Evolutionary conservation across 768 basidiomycete genomes (phyloP).

Genomic region (Calocera viscosa): DNA sequence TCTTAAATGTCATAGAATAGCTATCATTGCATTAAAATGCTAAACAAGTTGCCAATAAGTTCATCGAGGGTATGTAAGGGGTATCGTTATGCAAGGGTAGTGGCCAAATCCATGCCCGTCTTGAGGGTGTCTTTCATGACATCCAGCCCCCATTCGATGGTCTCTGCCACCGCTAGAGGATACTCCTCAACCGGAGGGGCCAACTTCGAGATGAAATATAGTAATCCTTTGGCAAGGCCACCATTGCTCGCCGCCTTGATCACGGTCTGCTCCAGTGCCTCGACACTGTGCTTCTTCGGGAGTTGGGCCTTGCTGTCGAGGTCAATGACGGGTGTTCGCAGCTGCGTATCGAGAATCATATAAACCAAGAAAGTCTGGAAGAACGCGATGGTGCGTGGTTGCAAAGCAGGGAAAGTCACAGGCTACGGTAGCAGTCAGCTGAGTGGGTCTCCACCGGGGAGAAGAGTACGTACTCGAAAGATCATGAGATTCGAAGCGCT

Average conservation of each 20-base stretch:
- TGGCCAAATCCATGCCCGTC: constrained; percentile 28
- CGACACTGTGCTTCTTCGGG: constrained; percentile 40
- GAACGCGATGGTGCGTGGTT: constrained; percentile 51
- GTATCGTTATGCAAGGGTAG: background rate
- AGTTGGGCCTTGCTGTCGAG: constrained; percentile 26
- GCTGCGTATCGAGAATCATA: constrained; percentile 64
- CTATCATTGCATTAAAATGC: background rate
- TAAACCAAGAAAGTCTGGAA: constrained; percentile 56
- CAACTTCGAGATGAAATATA: constrained; percentile 50
- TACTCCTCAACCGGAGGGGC: constrained; percentile 27
- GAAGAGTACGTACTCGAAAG: constrained; percentile 52
- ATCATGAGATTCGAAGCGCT: constrained; percentile 60
- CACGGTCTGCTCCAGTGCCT: constrained; percentile 63
- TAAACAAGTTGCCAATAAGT: background rate
- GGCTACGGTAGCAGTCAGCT: constrained; percentile 40
- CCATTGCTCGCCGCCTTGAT: constrained; percentile 56
- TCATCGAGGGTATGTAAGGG: background rate
- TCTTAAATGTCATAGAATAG: too few species aligned
- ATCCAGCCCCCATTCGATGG: constrained; percentile 53
- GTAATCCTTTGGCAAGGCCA: constrained; percentile 58
- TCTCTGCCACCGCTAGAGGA: constrained; percentile 27
- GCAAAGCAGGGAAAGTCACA: constrained; percentile 69
- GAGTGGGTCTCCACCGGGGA: background rate
- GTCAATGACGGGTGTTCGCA: constrained; percentile 44
- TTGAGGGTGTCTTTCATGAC: constrained; percentile 60